Evolutionary conservation across 306 rosid genomes (phyloP).

Genomic region (Castanospermum australe): DNA sequence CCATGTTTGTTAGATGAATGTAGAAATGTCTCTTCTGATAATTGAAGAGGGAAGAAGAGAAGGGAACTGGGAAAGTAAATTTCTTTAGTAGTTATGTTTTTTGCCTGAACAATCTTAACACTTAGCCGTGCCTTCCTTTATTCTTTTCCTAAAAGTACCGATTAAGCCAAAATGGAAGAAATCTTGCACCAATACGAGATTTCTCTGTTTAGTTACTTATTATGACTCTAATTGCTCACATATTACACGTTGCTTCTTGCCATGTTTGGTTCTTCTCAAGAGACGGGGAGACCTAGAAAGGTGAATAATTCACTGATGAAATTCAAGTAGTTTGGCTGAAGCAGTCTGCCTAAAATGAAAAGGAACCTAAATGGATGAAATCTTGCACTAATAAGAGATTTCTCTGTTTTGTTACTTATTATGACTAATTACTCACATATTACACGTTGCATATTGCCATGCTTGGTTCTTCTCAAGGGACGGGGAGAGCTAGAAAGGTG

Average conservation of each 20-base stretch:
- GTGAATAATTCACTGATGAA: background rate
- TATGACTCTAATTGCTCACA: background rate
- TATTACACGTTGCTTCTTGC: background rate
- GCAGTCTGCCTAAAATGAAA: too few relatives aligned
- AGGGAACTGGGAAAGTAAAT: background rate
- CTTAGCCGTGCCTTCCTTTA: background rate
- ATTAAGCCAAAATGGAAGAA: background rate
- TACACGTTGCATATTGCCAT: background rate
- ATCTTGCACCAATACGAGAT: background rate
- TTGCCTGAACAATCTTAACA: background rate
- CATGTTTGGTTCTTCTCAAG: background rate
- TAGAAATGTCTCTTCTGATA: background rate
- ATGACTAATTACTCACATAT: background rate
- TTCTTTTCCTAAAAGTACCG: conserved; percentile 3
- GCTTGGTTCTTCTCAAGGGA: background rate
- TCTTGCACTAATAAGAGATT: background rate
- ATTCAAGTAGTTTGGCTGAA: background rate
- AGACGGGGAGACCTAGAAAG: background rate
- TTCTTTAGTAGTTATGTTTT: background rate
- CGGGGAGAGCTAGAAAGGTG: background rate
- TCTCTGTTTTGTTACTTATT: background rate
- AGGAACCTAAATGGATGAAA: background rate
- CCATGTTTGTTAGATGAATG: background rate
- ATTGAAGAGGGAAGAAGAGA: background rate
- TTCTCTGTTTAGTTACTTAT: background rate